Percentiles rank a stretch among this genome's conserved stretches.
Evolutionary conservation across 2,329 filamentous ascomycete genomes (phyloP).

Genomic region (Fonsecaea pedrosoi): DNA sequence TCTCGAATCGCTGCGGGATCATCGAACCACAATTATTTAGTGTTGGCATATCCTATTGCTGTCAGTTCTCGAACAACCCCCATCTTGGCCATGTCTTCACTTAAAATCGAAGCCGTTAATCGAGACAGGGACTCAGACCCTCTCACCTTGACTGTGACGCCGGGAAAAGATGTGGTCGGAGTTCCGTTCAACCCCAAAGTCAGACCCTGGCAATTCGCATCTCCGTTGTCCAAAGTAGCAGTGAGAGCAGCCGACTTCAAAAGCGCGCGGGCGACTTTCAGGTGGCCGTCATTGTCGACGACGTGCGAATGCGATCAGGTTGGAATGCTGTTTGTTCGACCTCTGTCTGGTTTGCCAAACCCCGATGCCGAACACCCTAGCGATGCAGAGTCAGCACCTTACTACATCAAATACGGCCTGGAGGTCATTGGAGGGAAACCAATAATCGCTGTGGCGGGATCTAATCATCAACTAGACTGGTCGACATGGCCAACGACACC

Average conservation of each 20-base stretch:
- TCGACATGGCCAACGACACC: not conserved
- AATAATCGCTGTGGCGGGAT: not conserved
- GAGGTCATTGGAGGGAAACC: not conserved
- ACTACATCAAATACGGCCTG: not conserved
- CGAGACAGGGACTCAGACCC: not conserved
- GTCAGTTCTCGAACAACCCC: not conserved
- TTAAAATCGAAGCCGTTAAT: not conserved
- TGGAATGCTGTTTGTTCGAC: not conserved
- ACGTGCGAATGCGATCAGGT: not conserved
- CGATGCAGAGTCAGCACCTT: not conserved
- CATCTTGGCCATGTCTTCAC: not conserved
- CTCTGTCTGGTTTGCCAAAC: not conserved
- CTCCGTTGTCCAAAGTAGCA: constrained; percentile 1
- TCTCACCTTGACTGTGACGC: not conserved
- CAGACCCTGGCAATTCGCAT: not conserved
- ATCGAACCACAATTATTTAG: too few relatives aligned
- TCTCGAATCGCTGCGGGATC: too few relatives aligned
- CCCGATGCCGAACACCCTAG: not conserved
- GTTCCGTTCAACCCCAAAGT: constrained; percentile 1
- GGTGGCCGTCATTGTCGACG: not conserved
- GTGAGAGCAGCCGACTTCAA: not conserved
- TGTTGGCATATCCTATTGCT: too few relatives aligned
- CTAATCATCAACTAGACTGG: not conserved
- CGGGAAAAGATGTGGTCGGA: not conserved
- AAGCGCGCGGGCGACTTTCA: not conserved